Evolutionary conservation across 768 basidiomycete genomes (phyloP), one percentile per base, ranked within the genome.

Genomic region (Russula earlei): DNA sequence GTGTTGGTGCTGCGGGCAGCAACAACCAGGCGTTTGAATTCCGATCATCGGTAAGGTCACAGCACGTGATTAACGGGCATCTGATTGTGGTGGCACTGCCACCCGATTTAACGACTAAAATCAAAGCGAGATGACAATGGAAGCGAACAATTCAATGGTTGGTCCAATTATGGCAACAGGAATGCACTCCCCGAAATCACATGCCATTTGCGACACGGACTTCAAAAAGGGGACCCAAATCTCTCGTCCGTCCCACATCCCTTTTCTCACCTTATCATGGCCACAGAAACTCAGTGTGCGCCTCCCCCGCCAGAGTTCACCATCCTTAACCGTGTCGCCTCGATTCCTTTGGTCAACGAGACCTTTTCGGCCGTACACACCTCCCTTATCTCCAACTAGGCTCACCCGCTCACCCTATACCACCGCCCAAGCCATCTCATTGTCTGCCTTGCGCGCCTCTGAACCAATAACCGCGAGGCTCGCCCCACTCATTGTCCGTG

Each of bases 291-390:
- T 4, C 66, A 71, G 46, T 53, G 67, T 20, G 57, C 66, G 14
- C 51, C 62, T 40, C 31, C 68, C 3, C 56, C 69, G 22, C 82
- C 85, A 52, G 81, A 82, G 66, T 64, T 87, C 64, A 87, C 80
- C 44, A 71, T 80, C 60, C 58, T 91, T 52, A 63, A 67, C 37
- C 83, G 87, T 55, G 77, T 91, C 47, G 78, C 75, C n/a, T 77
- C 80, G 44, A 89, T 91, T 55, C 88, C 88, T 20, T 70, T 90
- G 42, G 74, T 91, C 64, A 79, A 80, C 46, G 83, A 79, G 52
- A 79, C 80, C 5, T 67, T 88, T 56, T 72, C 74, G 56, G 77
- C 81, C 37, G 68, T 89, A 55, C 80, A 85, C 65, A 68, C 70
- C 33, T 77, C 81, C 8, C 75, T 91, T 54, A 74, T 74, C 29